phyloP scores from a whole-genome alignment of 2,329 filamentous ascomycete species.

The Drechslera avenae region DNA sequence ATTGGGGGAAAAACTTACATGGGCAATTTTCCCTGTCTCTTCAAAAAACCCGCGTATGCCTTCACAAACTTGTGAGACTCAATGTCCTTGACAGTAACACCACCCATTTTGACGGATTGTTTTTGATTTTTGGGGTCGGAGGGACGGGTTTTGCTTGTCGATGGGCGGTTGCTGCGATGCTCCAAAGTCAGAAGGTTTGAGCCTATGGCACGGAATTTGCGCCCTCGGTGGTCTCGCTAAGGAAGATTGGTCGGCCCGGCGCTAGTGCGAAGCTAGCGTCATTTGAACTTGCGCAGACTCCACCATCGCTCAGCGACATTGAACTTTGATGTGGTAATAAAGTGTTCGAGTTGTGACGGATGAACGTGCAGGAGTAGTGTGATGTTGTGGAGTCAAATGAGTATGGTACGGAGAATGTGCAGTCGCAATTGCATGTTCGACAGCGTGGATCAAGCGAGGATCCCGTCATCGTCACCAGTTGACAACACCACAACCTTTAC shows the following conservation, averaged over 20 bases:
- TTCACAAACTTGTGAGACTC: conserved; percentile 90
- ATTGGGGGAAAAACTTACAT: conserved; percentile 54
- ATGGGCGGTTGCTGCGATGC: conserved; percentile 20
- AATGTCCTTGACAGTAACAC: conserved; percentile 83
- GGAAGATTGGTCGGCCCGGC: conserved; percentile 27
- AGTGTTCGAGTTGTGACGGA: no score
- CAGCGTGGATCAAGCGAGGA: no score
- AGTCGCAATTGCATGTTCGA: no score
- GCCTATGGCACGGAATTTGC: conserved; percentile 7
- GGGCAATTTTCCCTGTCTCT: conserved; percentile 91
- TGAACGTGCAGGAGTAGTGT: no score
- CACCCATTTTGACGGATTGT: conserved; percentile 77
- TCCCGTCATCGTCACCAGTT: no score
- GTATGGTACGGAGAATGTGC: no score
- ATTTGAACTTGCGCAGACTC: not conserved
- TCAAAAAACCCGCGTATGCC: conserved; percentile 86
- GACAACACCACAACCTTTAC: no score
- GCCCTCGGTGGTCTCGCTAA: conserved; percentile 29
- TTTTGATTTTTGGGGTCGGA: conserved; percentile 21
- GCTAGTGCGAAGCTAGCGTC: conserved; percentile 3
- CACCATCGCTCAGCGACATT: not conserved
- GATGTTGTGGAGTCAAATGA: no score
- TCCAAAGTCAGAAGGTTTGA: conserved; percentile 7
- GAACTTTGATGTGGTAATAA: not conserved
- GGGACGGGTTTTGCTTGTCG: conserved; percentile 29